Conservation (phyloP, 2,329 filamentous ascomycete species). For the Alternaria sp. region DNA sequence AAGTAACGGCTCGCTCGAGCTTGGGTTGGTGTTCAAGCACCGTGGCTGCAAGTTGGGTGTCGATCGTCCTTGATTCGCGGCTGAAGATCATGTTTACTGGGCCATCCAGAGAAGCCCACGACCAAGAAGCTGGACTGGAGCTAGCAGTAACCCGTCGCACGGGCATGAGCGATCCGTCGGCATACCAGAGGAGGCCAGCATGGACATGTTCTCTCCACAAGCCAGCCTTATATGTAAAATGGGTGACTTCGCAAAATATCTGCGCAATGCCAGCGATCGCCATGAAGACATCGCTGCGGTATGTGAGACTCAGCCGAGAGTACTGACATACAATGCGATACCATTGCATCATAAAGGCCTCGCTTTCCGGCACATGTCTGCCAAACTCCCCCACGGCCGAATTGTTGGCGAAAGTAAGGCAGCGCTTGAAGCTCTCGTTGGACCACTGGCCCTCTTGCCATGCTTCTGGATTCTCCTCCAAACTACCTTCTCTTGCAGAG, state of each 20-base stretch:
- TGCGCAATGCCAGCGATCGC: background rate
- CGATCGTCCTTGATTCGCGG: background rate
- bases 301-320: background rate
- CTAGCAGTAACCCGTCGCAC: background rate
- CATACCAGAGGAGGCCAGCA: background rate
- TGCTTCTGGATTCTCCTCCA: too few relatives aligned
- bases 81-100: background rate
- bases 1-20: background rate
- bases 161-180: background rate
- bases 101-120: background rate
- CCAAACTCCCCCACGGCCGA: too few relatives aligned
- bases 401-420: too few relatives aligned
- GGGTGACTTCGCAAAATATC: background rate
- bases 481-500: too few relatives aligned
- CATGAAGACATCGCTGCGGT: background rate
- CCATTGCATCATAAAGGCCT: background rate
- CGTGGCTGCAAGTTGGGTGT: background rate
- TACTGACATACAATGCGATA: background rate
- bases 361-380: too few relatives aligned
- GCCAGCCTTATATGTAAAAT: background rate
- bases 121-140: background rate
- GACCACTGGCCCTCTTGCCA: too few relatives aligned
- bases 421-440: too few relatives aligned
- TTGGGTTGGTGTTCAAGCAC: background rate
- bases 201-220: background rate